Base-by-base conservation (phyloP, 2,329 filamentous ascomycete genomes). In the Botryotinia convoluta region DNA sequence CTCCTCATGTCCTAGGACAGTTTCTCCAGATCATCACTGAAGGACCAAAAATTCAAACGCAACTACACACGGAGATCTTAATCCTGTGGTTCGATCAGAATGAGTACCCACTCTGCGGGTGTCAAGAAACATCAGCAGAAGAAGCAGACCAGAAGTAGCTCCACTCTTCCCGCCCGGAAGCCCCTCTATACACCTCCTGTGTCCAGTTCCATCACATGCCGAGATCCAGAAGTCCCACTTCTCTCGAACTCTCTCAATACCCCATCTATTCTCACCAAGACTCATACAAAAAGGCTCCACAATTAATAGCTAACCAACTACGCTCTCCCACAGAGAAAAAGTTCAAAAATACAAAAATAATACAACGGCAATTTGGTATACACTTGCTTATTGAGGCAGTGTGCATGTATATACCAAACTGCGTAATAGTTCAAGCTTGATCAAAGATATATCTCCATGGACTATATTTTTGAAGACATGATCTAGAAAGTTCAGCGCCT, bases 371-470 rank as follows among this genome's bases (percentile, higher is more conserved):
- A 16, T 64, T 45, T 1, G 39, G 6, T 8, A 64, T 64, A 29
- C 22, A 45, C 61, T 32, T 44, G 18, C 39, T 44, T 2, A 63
- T 39, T 32, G 16, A 32, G 39, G 18, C 61, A 64, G n/a, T 1
- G 3, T 32, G n/a, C n/a, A 64, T 64, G n/a, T 64, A 45, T 0
- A 32, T 32, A 0, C 9, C 9, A 0, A 32, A 64, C 0, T 45
- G n/a, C 1, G 39, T 64, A 32, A n/a, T n/a, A n/a, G n/a, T n/a
- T 4, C 5, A 2, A 3, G 9, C 42, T 22, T 45, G 32, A 2
- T 22, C 0, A 20, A 32, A 10, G 12, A 45, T 26, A 45, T 14
- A 20, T 26, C 1, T 32, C 1, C 7, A 44, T 44, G 2, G 4
- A 63, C n/a, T n/a, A n/a, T n/a, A n/a, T n/a, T n/a, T n/a, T n/a